Base-by-base conservation (phyloP, 352 stramenopile species). In the Pseudoperonospora humuli region DNA sequence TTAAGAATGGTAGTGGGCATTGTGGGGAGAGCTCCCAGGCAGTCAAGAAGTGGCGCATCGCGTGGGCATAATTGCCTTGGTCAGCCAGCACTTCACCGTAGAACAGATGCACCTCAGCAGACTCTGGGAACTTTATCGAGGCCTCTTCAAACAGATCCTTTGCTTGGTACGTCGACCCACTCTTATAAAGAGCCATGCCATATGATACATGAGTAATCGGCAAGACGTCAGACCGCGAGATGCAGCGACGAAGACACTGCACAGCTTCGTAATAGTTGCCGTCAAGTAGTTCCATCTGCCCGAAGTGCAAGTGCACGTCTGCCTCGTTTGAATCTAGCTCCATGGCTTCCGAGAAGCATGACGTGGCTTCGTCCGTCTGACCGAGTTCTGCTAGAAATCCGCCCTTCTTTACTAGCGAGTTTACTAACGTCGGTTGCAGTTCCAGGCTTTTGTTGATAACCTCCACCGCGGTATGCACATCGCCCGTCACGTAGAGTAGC, bases 151-250 rank as follows among this genome's bases (percentile, higher is more conserved):
- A 93, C 37, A 90, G 70, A 39, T 93, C 80, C 44, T 84, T 78
- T 8, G 77, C 75, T 54, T 93, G 80, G 48, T 82, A 89, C 14
- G 75, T 66, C 0, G 78, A 93, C 2, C 80, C 78, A 28, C 75
- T 86, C 46, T 89, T 90, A 61, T 90, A 93, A 10, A 93, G 65
- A 39, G 80, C 80, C 78, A 90, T 93, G 31, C 74, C 80, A 55
- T 90, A 93, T 14, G 76, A 83, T 8, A 93, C 68, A 34, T 89
- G 71, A 0, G 69, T 87, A 11, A 90, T 75, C 0, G 75, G 69
- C 19, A 93, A 55, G 19, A 62, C 56, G 13, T 91, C 75, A n/a
- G 74, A 90, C 24, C 77, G 74, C 11, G 78, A 79, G 50, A 93
- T 88, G 18, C 71, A 67, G 25, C 71, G 65, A 33, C 77, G 78